These are phyloP conservation scores for Starmera pachycereana DNA, from an alignment of 805 yeast genomes.

Conservation along the genomic window DNA sequence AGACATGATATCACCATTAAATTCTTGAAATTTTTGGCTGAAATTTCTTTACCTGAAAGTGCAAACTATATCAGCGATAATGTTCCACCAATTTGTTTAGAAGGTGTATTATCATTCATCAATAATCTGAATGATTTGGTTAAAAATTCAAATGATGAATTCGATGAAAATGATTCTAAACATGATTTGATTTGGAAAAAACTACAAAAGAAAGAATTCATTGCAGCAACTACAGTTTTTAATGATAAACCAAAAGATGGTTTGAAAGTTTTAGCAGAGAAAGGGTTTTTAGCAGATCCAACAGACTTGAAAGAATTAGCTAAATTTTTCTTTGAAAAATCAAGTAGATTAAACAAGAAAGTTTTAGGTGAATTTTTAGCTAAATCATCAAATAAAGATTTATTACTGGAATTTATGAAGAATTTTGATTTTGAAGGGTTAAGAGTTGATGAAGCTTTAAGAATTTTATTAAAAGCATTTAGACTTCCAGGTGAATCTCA, in stretches of 20 bases:
- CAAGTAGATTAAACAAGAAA: conserved; percentile 79
- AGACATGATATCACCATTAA: conserved; percentile 66
- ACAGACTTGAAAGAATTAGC: conserved; percentile 59
- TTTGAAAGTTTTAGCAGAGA: conserved; percentile 47
- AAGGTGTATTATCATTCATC: conserved; percentile 68
- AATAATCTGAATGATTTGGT: conserved; percentile 46
- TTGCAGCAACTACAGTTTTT: conserved; percentile 63
- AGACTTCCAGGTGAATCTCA: conserved; percentile 97
- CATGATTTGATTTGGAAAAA: conserved; percentile 21
- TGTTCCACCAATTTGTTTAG: conserved; percentile 90
- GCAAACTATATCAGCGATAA: conserved; percentile 70
- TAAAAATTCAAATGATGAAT: conserved; percentile 9
- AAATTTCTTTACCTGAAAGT: conserved; percentile 76
- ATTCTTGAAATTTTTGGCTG: conserved; percentile 60
- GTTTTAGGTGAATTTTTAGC: conserved; percentile 80
- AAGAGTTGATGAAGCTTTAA: conserved; percentile 88
- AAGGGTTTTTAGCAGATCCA: conserved; percentile 47
- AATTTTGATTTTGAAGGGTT: conserved; percentile 66
- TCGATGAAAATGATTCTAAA: conserved; percentile 6
- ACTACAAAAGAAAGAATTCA: conserved; percentile 59
- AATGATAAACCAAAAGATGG: conserved; percentile 77
- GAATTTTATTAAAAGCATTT: conserved; percentile 72
- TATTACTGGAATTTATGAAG: conserved; percentile 55
- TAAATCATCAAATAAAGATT: conserved; percentile 52
- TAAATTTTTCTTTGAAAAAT: conserved; percentile 61